Conservation (phyloP, 169 alveolate genomes). For the Plasmodium gaboni region DNA sequence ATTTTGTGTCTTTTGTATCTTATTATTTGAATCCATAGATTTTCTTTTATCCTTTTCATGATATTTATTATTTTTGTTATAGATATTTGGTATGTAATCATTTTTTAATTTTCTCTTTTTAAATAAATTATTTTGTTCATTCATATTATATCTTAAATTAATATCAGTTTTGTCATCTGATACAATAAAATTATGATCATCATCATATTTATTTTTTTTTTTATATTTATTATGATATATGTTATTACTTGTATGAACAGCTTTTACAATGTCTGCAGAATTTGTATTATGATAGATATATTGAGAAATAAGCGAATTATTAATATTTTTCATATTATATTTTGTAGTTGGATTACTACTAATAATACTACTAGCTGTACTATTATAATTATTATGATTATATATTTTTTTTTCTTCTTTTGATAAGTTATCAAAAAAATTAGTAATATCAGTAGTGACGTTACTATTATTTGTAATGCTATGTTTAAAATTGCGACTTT, state of each 20-base stretch:
- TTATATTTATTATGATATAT: not conserved
- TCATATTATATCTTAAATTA: slow-evolving; percentile 12
- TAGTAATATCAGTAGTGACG: slow-evolving; percentile 4
- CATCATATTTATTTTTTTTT: slow-evolving; percentile 19
- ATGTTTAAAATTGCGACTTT: slow-evolving; percentile 21
- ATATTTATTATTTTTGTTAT: slow-evolving; percentile 23
- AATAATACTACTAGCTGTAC: slow-evolving; percentile 1
- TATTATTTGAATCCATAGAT: slow-evolving; percentile 3
- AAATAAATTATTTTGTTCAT: slow-evolving; percentile 38
- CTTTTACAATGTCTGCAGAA: not conserved
- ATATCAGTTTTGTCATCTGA: slow-evolving; percentile 21
- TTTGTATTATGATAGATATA: not conserved
- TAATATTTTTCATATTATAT: not conserved
- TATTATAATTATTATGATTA: not conserved
- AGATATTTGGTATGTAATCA: slow-evolving; percentile 11
- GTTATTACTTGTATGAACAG: not conserved
- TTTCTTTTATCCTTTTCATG: slow-evolving; percentile 33
- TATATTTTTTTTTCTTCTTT: not conserved
- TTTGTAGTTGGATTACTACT: not conserved
- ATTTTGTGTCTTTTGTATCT: not conserved
- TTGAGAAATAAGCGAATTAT: not conserved
- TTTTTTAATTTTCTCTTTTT: slow-evolving; percentile 56
- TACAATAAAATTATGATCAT: slow-evolving; percentile 19
- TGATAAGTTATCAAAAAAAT: not conserved
- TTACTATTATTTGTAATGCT: slow-evolving; percentile 15